A percentile compares a stretch with the other conserved stretches of the same genome.
These are phyloP conservation scores for Cladosporium sp. DNA, from an alignment of 2,329 filamentous ascomycete genomes.

Conservation along the genomic window DNA sequence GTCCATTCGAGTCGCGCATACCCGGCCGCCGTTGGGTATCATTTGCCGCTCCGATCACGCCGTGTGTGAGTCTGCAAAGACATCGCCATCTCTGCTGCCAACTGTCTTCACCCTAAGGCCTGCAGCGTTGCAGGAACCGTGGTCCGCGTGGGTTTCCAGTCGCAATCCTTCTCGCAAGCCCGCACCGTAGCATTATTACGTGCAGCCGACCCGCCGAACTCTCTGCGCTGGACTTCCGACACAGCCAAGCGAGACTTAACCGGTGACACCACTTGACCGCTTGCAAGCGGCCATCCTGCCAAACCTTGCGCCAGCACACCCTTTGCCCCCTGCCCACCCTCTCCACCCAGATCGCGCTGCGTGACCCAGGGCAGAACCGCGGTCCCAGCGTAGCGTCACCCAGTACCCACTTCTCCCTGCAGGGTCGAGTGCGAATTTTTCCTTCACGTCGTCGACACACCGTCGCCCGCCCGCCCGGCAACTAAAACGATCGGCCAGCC, in stretches of 20 bases:
- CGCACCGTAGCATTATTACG: not conserved
- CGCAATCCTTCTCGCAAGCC: constrained; percentile 8
- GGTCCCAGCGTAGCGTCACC: constrained; percentile 19
- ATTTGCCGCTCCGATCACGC: constrained; percentile 18
- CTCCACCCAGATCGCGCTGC: constrained; percentile 9
- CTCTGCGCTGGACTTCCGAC: not conserved
- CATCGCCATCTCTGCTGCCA: constrained; percentile 10
- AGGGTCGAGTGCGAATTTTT: constrained; percentile 24
- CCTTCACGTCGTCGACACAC: constrained; percentile 27
- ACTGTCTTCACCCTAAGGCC: constrained; percentile 18
- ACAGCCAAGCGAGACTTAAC: constrained; percentile 14
- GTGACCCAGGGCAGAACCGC: constrained; percentile 1
- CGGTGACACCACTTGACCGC: constrained; percentile 18
- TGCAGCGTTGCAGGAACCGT: constrained; percentile 19
- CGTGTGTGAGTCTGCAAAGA: constrained; percentile 13
- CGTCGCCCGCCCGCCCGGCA: constrained; percentile 28
- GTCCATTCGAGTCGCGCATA: constrained; percentile 5
- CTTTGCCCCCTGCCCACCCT: constrained; percentile 15
- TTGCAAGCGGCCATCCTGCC: constrained; percentile 18
- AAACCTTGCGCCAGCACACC: constrained; percentile 15
- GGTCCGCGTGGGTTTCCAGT: constrained; percentile 11
- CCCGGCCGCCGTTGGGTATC: constrained; percentile 13
- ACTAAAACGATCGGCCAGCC: constrained; percentile 32
- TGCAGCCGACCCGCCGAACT: not conserved
- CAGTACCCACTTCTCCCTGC: constrained; percentile 27